A percentile compares a stretch with the other conserved stretches of the same genome.
These are phyloP conservation scores for Populus nigra DNA, from an alignment of 345 rosid genomes.

Conservation along the genomic window DNA sequence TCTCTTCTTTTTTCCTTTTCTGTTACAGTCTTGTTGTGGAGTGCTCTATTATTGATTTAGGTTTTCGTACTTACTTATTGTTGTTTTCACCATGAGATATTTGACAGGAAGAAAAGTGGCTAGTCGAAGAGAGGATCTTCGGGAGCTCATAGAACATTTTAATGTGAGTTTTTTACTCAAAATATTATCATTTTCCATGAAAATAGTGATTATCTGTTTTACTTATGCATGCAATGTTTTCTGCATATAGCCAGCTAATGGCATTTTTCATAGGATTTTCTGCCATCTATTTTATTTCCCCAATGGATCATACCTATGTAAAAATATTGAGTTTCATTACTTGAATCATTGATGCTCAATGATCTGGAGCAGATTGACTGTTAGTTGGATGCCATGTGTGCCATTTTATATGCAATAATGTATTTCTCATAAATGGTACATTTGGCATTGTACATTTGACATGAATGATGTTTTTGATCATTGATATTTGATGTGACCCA, in stretches of 20 bases:
- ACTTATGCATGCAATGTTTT: not conserved
- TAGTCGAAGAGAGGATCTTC: conserved; percentile 69
- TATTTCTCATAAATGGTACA: too few species aligned
- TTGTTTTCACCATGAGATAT: conserved; percentile 20
- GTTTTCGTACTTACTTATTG: not conserved
- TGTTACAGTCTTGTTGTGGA: conserved; percentile 5
- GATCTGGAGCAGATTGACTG: too few species aligned
- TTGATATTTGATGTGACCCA: too few species aligned
- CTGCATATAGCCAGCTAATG: not conserved
- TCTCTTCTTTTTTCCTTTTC: not conserved
- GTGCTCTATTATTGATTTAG: conserved; percentile 2
- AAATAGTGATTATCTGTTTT: not conserved
- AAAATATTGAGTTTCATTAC: too few species aligned
- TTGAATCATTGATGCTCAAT: too few species aligned
- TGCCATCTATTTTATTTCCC: too few species aligned
- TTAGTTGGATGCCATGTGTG: too few species aligned
- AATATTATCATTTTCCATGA: too few species aligned
- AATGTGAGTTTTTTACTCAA: conserved; percentile 56
- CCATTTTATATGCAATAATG: too few species aligned
- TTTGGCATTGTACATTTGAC: too few species aligned
- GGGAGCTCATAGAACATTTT: conserved; percentile 83
- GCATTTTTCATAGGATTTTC: not conserved
- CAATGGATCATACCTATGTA: not conserved
- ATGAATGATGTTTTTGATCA: too few species aligned
- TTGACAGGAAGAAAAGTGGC: conserved; percentile 75